phyloP scores from a whole-genome alignment of 2,329 filamentous ascomycete genomes.

The Purpureocillium takamizusanense region DNA sequence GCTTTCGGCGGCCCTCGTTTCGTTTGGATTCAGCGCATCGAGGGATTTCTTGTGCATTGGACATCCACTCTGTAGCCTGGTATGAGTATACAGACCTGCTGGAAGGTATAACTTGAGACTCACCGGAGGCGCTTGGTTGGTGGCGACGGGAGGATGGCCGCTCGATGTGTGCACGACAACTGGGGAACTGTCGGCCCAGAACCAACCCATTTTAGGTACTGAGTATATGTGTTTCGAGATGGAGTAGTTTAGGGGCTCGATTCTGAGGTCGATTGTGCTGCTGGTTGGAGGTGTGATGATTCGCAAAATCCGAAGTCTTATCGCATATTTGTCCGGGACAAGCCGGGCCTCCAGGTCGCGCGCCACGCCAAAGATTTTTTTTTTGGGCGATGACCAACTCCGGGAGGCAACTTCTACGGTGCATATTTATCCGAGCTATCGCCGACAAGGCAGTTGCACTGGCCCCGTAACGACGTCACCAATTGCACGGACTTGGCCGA shows the following conservation, averaged over 20 bases:
- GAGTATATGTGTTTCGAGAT: too few relatives aligned
- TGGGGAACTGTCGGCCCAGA: slow-evolving; percentile 46
- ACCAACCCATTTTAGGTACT: slow-evolving; percentile 46
- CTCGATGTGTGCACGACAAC: slow-evolving; percentile 21
- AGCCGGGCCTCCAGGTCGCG: slow-evolving; percentile 5
- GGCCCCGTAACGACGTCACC: slow-evolving; percentile 11
- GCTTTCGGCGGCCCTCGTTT: slow-evolving; percentile 11
- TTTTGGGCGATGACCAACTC: slow-evolving; percentile 4
- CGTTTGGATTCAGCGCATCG: slow-evolving; percentile 32
- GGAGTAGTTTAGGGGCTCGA: too few relatives aligned
- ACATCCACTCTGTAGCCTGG: slow-evolving; percentile 34
- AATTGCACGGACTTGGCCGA: neutral
- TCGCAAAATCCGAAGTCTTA: neutral
- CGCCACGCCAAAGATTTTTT: neutral
- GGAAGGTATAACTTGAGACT: too few relatives aligned
- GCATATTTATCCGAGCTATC: slow-evolving; percentile 18
- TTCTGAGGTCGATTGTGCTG: too few relatives aligned
- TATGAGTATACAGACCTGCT: too few relatives aligned
- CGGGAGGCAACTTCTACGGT: neutral
- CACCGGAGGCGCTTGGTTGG: slow-evolving; percentile 21
- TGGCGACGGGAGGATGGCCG: slow-evolving; percentile 19
- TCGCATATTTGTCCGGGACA: slow-evolving; percentile 2
- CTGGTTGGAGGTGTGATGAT: too few relatives aligned
- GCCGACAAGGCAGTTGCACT: slow-evolving; percentile 5
- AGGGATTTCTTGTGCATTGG: slow-evolving; percentile 49